Evolutionary conservation across 495 filamentous ascomycete species (phyloP), one percentile per base, ranked within the genome.

Genomic region (Neurospora sp.): DNA sequence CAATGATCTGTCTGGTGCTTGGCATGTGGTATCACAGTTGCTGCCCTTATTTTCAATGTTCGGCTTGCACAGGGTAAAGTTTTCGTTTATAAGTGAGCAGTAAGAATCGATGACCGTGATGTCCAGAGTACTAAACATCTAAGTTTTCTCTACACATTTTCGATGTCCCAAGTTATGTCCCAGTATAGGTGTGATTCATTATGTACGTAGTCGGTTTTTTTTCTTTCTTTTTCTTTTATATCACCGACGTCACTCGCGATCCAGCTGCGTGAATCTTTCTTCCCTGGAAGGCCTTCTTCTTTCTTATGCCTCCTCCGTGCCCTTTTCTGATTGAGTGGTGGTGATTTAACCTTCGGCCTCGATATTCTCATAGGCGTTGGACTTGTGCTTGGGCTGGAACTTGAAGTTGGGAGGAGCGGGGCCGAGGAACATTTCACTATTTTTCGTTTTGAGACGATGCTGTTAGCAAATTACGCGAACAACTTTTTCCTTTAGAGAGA

Each of bases 371-470:
- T 88, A 97, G 72, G 89, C 87, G 79, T 97, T 97, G 14, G 92
- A 94, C 83, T 97, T 98, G 82, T 99, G 96, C 85, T 99, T 99
- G n/a, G 96, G 96, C 82, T 93, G 90, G 83, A 98, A 99, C 72
- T 91, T 90, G 87, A 98, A 99, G 79, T 92, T 89, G 69, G 91
- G 88, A 72, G 96, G 93, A 38, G 93, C 91, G 41, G 94, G 93
- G 20, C 96, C 96, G 16, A 99, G 88, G 84, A 97, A 98, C 94
- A 99, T 98, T 77, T 99, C 96, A 78, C 94, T 97, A 70, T 35
- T 37, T 41, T 44, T 37, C 35, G n/a, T 41, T 44, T 44, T 3
- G 31, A 31, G 74, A 80, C 72, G 77, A 65, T 59, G 27, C 27
- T 31, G 37, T 70, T 59, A 75, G 71, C 53, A 40, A 71, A 38